Percentiles rank a stretch among this genome's conserved stretches.
These are phyloP conservation scores for Carallia pectinifolia DNA, from an alignment of 345 rosid genomes.

Conservation along the genomic window DNA sequence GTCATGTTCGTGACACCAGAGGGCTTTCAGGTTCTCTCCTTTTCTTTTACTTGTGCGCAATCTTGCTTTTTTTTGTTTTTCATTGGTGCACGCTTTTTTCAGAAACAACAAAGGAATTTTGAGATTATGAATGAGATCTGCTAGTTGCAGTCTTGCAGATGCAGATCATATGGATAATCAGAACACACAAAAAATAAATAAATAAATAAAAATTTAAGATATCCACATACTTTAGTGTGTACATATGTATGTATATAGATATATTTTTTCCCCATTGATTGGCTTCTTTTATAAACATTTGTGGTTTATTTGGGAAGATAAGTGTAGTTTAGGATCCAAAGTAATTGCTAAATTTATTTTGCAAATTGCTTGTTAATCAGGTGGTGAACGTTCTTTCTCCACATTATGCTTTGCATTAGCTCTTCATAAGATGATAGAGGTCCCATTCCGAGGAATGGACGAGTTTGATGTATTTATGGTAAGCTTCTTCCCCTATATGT, in stretches of 20 bases:
- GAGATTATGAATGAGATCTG: too few species aligned
- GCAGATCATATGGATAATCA: not conserved
- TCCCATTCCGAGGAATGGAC: slow-evolving; percentile 98
- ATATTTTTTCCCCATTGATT: too few species aligned
- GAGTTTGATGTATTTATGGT: slow-evolving; percentile 99
- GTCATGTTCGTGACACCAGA: slow-evolving; percentile 73
- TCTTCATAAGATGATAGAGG: slow-evolving; percentile 89
- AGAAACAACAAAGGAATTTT: too few species aligned
- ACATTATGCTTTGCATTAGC: slow-evolving; percentile 92
- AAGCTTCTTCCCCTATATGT: not conserved
- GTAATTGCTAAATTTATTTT: slow-evolving; percentile 1
- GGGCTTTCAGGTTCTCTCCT: slow-evolving; percentile 80
- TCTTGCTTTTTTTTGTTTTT: not conserved
- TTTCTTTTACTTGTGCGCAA: not conserved
- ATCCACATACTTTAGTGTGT: too few species aligned
- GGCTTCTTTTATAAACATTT: too few species aligned
- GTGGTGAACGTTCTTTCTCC: slow-evolving; percentile 97
- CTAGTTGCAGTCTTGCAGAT: too few species aligned
- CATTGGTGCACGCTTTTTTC: not conserved
- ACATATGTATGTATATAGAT: too few species aligned
- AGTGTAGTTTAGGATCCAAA: not conserved
- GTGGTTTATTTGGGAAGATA: not conserved
- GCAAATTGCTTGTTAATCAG: slow-evolving; percentile 34
- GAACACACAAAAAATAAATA: too few species aligned
- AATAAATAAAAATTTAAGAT: not conserved